Evolutionary conservation across 2,329 filamentous ascomycete species (phyloP), one percentile per base, ranked within the genome.

Genomic region (Alternaria burnsii): DNA sequence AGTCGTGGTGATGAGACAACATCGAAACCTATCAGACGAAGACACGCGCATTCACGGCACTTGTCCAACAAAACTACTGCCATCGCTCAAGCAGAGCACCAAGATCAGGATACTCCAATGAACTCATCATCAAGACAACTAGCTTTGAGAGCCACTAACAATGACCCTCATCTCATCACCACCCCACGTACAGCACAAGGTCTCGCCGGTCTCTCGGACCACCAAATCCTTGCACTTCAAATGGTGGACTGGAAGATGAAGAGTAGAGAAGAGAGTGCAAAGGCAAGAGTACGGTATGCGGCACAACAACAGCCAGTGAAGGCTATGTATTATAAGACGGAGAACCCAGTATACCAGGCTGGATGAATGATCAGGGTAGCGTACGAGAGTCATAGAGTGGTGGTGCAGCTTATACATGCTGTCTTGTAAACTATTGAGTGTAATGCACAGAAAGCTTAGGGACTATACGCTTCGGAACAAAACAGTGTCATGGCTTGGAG

Each of bases 281-380:
- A 28, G 6, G 54, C 54, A 1, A 59, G 20, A 28, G 20, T 32
- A 5, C 14, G 9, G 11, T 36, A 52, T 18, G 22, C 32, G 24
- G 53, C 57, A 6, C 24, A 46, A 42, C 41, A 48, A 8, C 57
- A 56, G 26, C 57, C 57, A 7, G 40, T 36, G 1, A 59, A 59
- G 24, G 30, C 44, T 3, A 7, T 59, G 6, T 56, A 59, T 18
- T 59, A 59, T 4, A 59, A 59, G 40, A 56, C 57, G 2, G 57
- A 56, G 40, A 59, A 59, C 6, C 52, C 52, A 7, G 57, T 59
- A 5, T 59, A 59, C 30, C 57, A 59, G 32, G 52, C 57, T 28
- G 57, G 57, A 6, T 59, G 16, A 55, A 18, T 36, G 12, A 36
- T 14, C 6, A 16, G 0, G 14, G 32, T 8, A 2, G 5, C 5